Percentiles rank a stretch among this genome's conserved stretches.
phyloP scores from a whole-genome alignment of 108 stramenopile genomes.

The Stephanodiscus minutulus region DNA sequence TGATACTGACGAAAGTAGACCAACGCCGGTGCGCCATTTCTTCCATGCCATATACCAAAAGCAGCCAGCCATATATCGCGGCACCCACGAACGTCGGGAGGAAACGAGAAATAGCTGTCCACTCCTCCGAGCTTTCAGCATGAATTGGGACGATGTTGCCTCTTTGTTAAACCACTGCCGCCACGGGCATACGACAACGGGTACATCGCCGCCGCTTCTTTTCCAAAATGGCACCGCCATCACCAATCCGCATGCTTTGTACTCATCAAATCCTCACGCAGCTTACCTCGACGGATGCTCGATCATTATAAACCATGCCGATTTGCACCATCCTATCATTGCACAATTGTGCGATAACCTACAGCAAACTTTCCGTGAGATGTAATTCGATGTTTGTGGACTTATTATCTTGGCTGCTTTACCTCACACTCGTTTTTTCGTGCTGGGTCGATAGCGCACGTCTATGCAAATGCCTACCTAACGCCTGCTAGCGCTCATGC shows the following conservation, averaged over 20 bases:
- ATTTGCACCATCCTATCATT: conserved; percentile 50
- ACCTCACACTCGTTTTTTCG: background rate
- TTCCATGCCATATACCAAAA: conserved; percentile 50
- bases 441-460: conserved; percentile 55
- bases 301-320: conserved; percentile 81
- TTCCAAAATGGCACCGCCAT: conserved; percentile 56
- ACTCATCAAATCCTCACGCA: conserved; percentile 59
- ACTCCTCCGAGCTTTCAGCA: conserved; percentile 34
- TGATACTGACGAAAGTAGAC: background rate
- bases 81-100: conserved; percentile 12
- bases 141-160: conserved; percentile 54
- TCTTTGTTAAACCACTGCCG: conserved; percentile 47
- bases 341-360: conserved; percentile 73
- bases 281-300: conserved; percentile 81
- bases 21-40: conserved; percentile 22
- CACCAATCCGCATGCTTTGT: conserved; percentile 45
- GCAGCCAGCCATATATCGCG: conserved; percentile 37
- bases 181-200: conserved; percentile 1
- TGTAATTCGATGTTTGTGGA: background rate
- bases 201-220: conserved; percentile 36
- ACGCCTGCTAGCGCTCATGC: conserved; percentile 80
- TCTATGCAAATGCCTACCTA: conserved; percentile 79
- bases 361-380: conserved; percentile 50
- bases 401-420: background rate
- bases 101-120: conserved; percentile 12